Conservation (phyloP, 2,329 filamentous ascomycete species). For the Beauveria brongniartii region DNA sequence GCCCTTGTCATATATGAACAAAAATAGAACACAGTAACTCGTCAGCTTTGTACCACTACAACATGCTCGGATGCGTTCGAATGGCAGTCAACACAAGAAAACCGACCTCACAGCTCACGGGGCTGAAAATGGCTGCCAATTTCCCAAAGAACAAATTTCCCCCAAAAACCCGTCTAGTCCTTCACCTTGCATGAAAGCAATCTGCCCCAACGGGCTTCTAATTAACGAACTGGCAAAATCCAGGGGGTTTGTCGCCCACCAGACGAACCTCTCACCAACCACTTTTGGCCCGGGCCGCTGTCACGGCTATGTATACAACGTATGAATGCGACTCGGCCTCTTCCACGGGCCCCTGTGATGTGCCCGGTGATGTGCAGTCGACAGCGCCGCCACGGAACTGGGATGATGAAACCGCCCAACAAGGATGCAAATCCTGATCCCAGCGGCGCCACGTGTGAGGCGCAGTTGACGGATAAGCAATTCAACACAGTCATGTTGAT, state of each 20-base stretch:
- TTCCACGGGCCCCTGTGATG: no score
- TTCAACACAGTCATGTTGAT: background rate
- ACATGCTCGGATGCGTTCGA: background rate
- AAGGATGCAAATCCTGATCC: background rate
- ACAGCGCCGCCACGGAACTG: background rate
- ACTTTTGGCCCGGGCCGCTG: background rate
- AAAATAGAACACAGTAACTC: background rate
- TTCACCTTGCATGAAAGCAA: background rate
- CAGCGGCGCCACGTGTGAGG: conserved; percentile 4
- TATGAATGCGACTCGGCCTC: background rate
- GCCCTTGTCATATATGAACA: background rate
- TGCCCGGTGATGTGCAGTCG: background rate
- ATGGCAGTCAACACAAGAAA: background rate
- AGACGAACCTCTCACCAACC: background rate
- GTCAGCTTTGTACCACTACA: background rate
- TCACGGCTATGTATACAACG: background rate
- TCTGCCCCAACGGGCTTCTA: background rate
- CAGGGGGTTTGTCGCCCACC: background rate
- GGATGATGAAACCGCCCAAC: conserved; percentile 7
- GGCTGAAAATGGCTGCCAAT: background rate
- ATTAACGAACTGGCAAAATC: background rate
- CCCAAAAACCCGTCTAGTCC: background rate
- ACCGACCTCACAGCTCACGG: background rate
- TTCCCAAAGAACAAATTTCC: background rate
- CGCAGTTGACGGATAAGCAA: background rate